phyloP scores from a whole-genome alignment of 768 basidiomycete genomes.

The Boletus pseudo-olivaceus region DNA sequence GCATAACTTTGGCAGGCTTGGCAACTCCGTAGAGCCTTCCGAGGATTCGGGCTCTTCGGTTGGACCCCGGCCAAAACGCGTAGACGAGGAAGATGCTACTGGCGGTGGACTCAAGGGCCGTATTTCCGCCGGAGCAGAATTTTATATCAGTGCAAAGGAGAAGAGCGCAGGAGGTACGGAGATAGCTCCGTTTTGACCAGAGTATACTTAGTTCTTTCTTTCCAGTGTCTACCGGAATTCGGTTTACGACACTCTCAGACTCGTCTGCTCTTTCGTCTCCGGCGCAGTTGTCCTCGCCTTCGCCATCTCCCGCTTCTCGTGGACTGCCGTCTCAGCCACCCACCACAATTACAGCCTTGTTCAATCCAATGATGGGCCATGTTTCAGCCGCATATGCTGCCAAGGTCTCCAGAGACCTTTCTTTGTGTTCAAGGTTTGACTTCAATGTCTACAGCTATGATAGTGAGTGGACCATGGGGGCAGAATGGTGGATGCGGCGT shows the following conservation, averaged over 20 bases:
- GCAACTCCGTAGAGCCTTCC: slow-evolving; percentile 35
- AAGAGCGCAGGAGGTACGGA: slow-evolving; percentile 79
- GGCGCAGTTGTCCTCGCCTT: slow-evolving; percentile 39
- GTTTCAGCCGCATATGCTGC: slow-evolving; percentile 90
- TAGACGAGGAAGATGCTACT: slow-evolving; percentile 92
- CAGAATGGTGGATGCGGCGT: slow-evolving; percentile 92
- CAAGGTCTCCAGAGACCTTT: slow-evolving; percentile 78
- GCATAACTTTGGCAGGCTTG: slow-evolving; percentile 86
- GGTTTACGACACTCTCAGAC: slow-evolving; percentile 92
- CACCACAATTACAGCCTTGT: slow-evolving; percentile 89
- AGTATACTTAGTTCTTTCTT: slow-evolving; percentile 3
- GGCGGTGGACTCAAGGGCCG: slow-evolving; percentile 89
- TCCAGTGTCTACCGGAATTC: slow-evolving; percentile 85
- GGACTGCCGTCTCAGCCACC: slow-evolving; percentile 65
- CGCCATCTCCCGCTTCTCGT: slow-evolving; percentile 31
- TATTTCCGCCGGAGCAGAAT: slow-evolving; percentile 87
- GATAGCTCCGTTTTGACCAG: background rate
- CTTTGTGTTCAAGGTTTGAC: slow-evolving; percentile 87
- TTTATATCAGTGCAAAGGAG: slow-evolving; percentile 92
- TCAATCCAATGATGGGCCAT: slow-evolving; percentile 96
- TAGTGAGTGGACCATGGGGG: slow-evolving; percentile 93
- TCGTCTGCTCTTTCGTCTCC: slow-evolving; percentile 65
- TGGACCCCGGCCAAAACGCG: slow-evolving; percentile 56
- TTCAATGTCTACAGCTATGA: slow-evolving; percentile 97
- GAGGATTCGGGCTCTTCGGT: slow-evolving; percentile 29